A percentile compares a stretch with the other conserved stretches of the same genome.
These are phyloP conservation scores for Aspergillus awamori DNA, from an alignment of 2,329 filamentous ascomycete species.

Conservation along the genomic window DNA sequence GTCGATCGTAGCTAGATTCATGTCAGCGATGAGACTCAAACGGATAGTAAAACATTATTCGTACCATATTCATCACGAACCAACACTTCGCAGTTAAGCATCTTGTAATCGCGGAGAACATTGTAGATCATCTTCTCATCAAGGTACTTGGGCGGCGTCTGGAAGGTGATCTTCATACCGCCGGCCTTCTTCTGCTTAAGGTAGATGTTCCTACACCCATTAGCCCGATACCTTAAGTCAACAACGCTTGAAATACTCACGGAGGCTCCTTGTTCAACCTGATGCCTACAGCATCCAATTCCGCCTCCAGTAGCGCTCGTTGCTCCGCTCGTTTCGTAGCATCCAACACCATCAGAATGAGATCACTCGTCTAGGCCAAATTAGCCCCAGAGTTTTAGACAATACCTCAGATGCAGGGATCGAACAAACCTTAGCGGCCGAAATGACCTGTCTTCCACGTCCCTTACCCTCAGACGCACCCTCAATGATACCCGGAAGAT, in stretches of 20 bases:
- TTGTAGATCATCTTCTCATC: conserved; percentile 99
- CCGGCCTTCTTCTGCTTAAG: conserved; percentile 94
- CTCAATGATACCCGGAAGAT: conserved; percentile 97
- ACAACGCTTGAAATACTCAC: conserved; percentile 51
- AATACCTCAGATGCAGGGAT: neutral
- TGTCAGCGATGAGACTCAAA: conserved; percentile 8
- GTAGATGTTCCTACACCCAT: conserved; percentile 79
- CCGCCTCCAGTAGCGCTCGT: conserved; percentile 82
- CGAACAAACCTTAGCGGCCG: conserved; percentile 73
- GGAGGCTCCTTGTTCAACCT: conserved; percentile 88
- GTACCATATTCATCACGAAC: conserved; percentile 84
- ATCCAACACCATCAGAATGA: conserved; percentile 96
- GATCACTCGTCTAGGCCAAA: conserved; percentile 72
- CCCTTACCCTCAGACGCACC: conserved; percentile 95
- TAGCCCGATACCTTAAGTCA: neutral
- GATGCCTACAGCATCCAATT: conserved; percentile 94
- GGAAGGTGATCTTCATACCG: conserved; percentile 98
- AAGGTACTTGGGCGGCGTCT: conserved; percentile 80
- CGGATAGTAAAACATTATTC: conserved; percentile 17
- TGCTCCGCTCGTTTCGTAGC: conserved; percentile 97
- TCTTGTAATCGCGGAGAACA: conserved; percentile 97
- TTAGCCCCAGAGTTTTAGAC: neutral
- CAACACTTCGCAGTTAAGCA: conserved; percentile 95
- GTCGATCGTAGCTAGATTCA: conserved; percentile 75
- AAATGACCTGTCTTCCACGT: conserved; percentile 92